These are phyloP conservation scores for Arthrobotrys musiformis DNA, from an alignment of 2,329 filamentous ascomycete genomes.

Conservation along the genomic window DNA sequence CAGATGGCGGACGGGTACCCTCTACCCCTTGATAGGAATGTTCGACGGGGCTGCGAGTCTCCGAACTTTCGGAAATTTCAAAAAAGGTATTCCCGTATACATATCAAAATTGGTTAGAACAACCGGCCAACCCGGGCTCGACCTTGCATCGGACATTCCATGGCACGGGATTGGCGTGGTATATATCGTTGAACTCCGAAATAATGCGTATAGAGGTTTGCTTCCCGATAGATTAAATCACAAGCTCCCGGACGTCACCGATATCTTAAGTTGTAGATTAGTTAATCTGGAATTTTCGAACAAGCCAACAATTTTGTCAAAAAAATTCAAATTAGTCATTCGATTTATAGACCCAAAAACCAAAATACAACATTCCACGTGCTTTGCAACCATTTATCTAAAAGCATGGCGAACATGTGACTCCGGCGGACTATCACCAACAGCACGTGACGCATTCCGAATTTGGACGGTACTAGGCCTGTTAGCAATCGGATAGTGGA, in stretches of 20 bases:
- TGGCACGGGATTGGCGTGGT: neutral
- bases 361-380: constrained; percentile 51
- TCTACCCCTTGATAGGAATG: neutral
- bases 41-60: neutral
- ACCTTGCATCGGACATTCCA: neutral
- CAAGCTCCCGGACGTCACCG: neutral
- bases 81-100: neutral
- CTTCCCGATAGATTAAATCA: neutral
- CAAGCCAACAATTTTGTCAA: too few relatives aligned
- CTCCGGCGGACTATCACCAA: neutral
- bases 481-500: too few relatives aligned
- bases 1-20: neutral
- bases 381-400: constrained; percentile 1
- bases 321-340: constrained; percentile 16
- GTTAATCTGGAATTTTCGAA: too few relatives aligned
- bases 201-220: neutral
- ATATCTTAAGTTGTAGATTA: too few relatives aligned
- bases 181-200: neutral
- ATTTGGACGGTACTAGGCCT: neutral
- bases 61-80: neutral
- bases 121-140: neutral
- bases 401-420: constrained; percentile 19
- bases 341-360: neutral
- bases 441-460: constrained; percentile 3
- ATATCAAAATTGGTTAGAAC: neutral